Conservation (phyloP, 202 grass and related monocot genomes). For the Musa balbisiana region DNA sequence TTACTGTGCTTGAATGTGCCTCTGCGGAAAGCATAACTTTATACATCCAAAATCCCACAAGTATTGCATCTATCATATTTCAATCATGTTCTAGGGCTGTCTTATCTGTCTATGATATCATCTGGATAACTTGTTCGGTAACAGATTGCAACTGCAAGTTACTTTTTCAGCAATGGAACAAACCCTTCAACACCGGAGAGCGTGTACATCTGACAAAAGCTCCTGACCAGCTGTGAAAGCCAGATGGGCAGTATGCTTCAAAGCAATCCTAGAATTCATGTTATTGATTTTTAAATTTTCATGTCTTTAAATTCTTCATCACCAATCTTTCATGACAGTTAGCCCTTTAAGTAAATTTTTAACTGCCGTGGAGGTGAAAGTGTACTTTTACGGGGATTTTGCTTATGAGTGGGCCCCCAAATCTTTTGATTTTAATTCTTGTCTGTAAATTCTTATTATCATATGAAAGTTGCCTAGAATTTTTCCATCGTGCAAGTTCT, state of each 20-base stretch:
- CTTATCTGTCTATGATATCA: not conserved
- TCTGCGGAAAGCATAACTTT: not conserved
- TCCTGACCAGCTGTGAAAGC: slow-evolving; percentile 71
- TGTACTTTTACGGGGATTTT: too few relatives aligned
- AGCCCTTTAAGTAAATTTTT: too few relatives aligned
- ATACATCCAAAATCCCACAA: not conserved
- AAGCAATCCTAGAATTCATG: not conserved
- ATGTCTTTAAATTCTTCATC: too few relatives aligned
- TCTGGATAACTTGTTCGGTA: not conserved
- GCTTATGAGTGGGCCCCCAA: too few relatives aligned
- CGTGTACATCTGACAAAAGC: slow-evolving; percentile 70
- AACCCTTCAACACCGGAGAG: slow-evolving; percentile 64
- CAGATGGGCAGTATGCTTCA: slow-evolving; percentile 63
- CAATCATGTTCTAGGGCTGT: not conserved
- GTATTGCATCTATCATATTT: not conserved
- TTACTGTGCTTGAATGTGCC: not conserved
- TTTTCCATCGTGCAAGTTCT: too few relatives aligned
- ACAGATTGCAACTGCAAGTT: slow-evolving; percentile 71
- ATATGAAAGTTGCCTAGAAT: too few relatives aligned
- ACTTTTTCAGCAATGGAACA: slow-evolving; percentile 74
- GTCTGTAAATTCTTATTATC: too few relatives aligned
- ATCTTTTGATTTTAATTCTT: too few relatives aligned
- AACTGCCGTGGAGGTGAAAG: too few relatives aligned
- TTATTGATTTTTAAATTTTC: too few relatives aligned
- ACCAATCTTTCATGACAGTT: too few relatives aligned